These are phyloP conservation scores for Coriaria nepalensis DNA, from an alignment of 306 rosid genomes.

Conservation along the genomic window DNA sequence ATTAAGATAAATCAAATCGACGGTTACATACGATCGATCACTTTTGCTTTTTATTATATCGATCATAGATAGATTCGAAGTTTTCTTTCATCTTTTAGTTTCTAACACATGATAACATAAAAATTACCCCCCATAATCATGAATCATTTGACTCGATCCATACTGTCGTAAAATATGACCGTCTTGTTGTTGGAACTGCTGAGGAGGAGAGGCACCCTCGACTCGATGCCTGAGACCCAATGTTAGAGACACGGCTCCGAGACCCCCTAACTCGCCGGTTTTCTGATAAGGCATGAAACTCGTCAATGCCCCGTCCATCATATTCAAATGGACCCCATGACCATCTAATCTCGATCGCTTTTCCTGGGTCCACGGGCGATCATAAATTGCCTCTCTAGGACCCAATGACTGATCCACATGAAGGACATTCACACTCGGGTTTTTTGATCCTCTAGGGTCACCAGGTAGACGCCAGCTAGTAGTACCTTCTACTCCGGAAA, in stretches of 20 bases:
- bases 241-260: conserved; percentile 65
- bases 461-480: conserved; percentile 13
- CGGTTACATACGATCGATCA: too few relatives aligned
- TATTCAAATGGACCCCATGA: conserved; percentile 22
- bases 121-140: conserved; percentile 47
- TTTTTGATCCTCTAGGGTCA: too few relatives aligned
- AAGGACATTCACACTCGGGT: background rate
- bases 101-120: background rate
- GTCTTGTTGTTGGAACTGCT: conserved; percentile 31
- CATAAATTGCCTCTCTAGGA: conserved; percentile 7
- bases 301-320: conserved; percentile 37
- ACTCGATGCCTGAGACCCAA: conserved; percentile 65
- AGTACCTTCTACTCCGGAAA: conserved; percentile 17
- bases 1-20: too few relatives aligned
- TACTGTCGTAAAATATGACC: conserved; percentile 35
- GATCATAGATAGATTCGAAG: too few relatives aligned
- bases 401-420: too few relatives aligned
- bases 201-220: conserved; percentile 36
- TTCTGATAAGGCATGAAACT: conserved; percentile 55
- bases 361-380: conserved; percentile 38
- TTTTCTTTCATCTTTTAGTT: too few relatives aligned
- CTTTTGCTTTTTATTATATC: too few relatives aligned
- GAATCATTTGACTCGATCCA: conserved; percentile 41
- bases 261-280: conserved; percentile 43
- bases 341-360: conserved; percentile 53